Percentiles rank a stretch among this genome's conserved stretches.
phyloP scores from a whole-genome alignment of 83 land plant genomes.

The Diphasiastrum complanatum region DNA sequence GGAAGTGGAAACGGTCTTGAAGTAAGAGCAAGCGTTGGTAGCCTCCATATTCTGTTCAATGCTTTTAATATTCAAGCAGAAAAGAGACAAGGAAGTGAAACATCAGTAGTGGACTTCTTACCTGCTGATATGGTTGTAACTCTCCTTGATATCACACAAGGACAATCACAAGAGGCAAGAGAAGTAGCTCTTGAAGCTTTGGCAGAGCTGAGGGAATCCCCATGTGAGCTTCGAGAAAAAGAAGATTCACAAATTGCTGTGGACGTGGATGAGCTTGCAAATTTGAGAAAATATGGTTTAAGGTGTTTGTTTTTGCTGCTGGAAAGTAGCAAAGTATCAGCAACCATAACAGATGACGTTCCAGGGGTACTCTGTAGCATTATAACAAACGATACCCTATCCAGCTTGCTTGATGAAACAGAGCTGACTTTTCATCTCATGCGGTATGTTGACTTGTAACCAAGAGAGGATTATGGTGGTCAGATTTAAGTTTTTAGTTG shows the following conservation, averaged over 20 bases:
- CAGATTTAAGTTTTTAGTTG: no score
- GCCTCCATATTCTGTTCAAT: slow-evolving; percentile 10
- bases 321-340: slow-evolving; percentile 5
- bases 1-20: slow-evolving; percentile 12
- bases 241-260: neutral
- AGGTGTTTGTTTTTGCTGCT: slow-evolving; percentile 6
- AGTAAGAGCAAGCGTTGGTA: slow-evolving; percentile 23
- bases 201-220: slow-evolving; percentile 2
- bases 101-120: neutral
- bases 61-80: no score
- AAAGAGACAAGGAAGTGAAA: no score
- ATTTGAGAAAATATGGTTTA: slow-evolving; percentile 1
- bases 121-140: slow-evolving; percentile 17
- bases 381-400: slow-evolving; percentile 14
- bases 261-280: neutral
- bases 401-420: slow-evolving; percentile 2
- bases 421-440: slow-evolving; percentile 7
- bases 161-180: slow-evolving; percentile 5
- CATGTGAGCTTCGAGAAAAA: neutral
- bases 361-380: slow-evolving; percentile 1
- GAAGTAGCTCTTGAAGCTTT: slow-evolving; percentile 7
- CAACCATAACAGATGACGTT: slow-evolving; percentile 12
- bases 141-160: slow-evolving; percentile 6
- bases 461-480: no score
- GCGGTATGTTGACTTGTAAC: no score